Base-by-base conservation (phyloP, 2,329 filamentous ascomycete species). In the Diaporthe citrichinensis region DNA sequence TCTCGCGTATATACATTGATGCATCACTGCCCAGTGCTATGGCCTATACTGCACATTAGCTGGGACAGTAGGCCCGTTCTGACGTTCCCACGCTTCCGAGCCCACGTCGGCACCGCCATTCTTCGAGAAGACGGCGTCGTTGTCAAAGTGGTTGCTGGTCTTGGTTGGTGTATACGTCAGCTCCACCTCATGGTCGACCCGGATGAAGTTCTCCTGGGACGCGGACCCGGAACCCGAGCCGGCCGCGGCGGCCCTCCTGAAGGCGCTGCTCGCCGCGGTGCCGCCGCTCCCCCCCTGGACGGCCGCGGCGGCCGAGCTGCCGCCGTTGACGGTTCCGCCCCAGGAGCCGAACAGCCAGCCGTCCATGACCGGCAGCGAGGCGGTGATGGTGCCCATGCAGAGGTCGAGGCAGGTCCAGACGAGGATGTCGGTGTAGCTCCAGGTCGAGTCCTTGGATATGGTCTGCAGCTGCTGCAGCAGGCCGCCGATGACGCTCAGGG, bases 301-400 rank as follows among this genome's bases (percentile, higher is more conserved):
- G 2, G 2, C 39, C 9, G 59, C 59, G 17, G 14, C 65, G 31
- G 31, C 46, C 3, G 65, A 28, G 65, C 34, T 28, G 31, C 46
- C 34, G 34, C 34, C 65, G n/a, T 51, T 51, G 6, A 68, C 65
- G 46, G 31, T 68, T 8, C 46, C 65, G 71, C 71, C 44, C 74
- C 74, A 59, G 57, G 49, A 72, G 46, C 74, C 55, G 65, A 68
- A 68, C 10, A 76, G 53, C 71, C 71, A 76, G 23, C 71, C 81
- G 34, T 82, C 81, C 49, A 84, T 78, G 9, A 83, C 79, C 2
- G 83, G 83, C 2, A 84, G 80, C 3, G 82, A 83, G 39, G 83
- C 83, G 15, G 80, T 80, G 10, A 82, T 69, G 25, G 81, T 79
- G 31, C 81, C 82, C 23, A 84, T 80, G 25, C 80, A 79, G 0